Conservation (phyloP, 139 green algal species). For the Coccomyxa sp. region DNA sequence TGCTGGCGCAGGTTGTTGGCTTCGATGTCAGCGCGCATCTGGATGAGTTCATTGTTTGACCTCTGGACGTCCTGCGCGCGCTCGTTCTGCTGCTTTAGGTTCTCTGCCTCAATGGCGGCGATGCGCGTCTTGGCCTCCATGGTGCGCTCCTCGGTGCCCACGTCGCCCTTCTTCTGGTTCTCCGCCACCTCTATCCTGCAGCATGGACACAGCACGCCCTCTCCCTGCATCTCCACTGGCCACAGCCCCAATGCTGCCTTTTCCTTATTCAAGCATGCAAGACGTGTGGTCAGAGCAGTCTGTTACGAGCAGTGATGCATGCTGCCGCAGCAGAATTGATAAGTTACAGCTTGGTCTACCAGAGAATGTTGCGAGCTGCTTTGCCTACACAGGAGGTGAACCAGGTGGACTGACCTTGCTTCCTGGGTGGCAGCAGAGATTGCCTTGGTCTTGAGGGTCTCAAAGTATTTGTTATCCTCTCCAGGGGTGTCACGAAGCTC, state of each 20-base stretch:
- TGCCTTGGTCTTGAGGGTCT: conserved; percentile 4
- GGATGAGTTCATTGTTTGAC: background rate
- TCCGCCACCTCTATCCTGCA: background rate
- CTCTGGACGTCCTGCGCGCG: background rate
- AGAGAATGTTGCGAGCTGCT: too few species aligned
- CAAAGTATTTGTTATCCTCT: conserved; percentile 11
- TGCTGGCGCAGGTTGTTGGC: background rate
- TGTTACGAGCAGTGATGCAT: too few species aligned
- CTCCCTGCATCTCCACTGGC: too few species aligned
- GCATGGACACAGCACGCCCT: background rate
- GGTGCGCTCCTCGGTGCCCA: background rate
- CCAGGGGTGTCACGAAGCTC: conserved; percentile 1
- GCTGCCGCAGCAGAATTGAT: too few species aligned
- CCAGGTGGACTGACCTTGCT: background rate
- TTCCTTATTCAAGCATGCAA: too few species aligned
- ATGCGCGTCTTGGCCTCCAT: background rate
- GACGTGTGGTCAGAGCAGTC: too few species aligned
- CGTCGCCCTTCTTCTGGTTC: background rate
- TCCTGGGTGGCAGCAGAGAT: background rate
- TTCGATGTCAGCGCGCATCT: background rate
- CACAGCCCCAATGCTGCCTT: too few species aligned
- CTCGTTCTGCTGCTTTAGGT: background rate
- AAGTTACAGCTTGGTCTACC: too few species aligned
- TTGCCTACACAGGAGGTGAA: too few species aligned
- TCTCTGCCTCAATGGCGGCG: background rate